Evolutionary conservation across 164 flowering plant genomes (phyloP).

Genomic region (Sedum album): DNA sequence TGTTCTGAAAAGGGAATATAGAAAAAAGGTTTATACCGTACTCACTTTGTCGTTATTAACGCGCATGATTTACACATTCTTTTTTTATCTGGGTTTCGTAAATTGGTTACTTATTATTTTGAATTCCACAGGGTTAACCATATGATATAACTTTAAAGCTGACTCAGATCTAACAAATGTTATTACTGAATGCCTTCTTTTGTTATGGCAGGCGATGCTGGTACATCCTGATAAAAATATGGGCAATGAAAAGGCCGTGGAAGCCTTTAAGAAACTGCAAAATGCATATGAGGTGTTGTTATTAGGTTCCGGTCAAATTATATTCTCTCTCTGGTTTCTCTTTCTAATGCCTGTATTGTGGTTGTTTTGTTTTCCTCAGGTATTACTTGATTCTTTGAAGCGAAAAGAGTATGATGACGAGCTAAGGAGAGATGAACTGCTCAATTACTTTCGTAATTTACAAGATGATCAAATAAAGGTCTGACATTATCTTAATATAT

Average conservation of each 20-base stretch:
- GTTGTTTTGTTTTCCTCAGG: constrained; percentile 29
- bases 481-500: not conserved
- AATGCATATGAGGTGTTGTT: too few relatives aligned
- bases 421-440: constrained; percentile 76
- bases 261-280: too few relatives aligned
- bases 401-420: constrained; percentile 90
- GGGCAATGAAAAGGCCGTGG: too few relatives aligned
- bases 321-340: not conserved
- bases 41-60: not conserved
- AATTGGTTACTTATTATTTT: not conserved
- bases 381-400: constrained; percentile 76
- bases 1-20: too few relatives aligned
- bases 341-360: not conserved
- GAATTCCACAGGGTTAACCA: not conserved
- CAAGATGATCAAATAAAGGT: constrained; percentile 67
- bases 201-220: constrained; percentile 64
- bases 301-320: constrained; percentile 9
- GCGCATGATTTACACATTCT: not conserved
- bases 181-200: not conserved
- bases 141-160: not conserved
- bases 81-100: not conserved
- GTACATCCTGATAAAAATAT: too few relatives aligned
- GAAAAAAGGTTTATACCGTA: constrained; percentile 46
- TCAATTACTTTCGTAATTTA: constrained; percentile 61
- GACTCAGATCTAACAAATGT: not conserved